Percentiles rank a stretch among this genome's conserved stretches.
Conservation (phyloP, 2,329 filamentous ascomycete species). For the Exophiala xenobiotica region DNA sequence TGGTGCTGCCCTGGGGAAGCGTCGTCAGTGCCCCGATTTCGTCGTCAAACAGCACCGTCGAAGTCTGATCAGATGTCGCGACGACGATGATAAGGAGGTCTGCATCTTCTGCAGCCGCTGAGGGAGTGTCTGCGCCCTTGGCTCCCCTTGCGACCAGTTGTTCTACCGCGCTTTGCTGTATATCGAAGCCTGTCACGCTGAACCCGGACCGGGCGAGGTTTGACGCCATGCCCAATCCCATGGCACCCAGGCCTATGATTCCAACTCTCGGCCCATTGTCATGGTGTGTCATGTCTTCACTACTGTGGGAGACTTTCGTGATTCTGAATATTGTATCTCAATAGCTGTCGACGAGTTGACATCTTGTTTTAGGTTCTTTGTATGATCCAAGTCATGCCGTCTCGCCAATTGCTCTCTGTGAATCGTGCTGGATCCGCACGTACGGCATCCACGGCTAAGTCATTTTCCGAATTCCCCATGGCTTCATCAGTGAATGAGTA, state of each 20-base stretch:
- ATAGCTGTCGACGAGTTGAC: too few species aligned
- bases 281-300: too few species aligned
- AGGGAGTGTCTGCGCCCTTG: neutral
- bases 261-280: too few species aligned
- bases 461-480: too few species aligned
- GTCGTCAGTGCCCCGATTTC: neutral
- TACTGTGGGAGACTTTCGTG: too few species aligned
- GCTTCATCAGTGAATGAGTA: too few species aligned
- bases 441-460: too few species aligned
- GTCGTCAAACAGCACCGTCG: neutral
- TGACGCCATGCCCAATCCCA: slow-evolving; percentile 1
- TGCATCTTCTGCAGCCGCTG: neutral
- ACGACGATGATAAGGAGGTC: neutral
- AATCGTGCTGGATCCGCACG: too few species aligned
- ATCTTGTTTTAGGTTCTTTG: too few species aligned
- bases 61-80: neutral
- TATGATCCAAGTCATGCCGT: too few species aligned
- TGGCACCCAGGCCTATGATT: neutral
- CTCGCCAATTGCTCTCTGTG: too few species aligned
- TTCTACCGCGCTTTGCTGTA: neutral
- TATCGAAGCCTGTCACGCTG: slow-evolving; percentile 1
- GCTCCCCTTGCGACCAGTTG: neutral
- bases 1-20: neutral
- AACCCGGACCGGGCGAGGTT: neutral
- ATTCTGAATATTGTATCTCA: too few species aligned